Evolutionary conservation across 2,329 filamentous ascomycete species (phyloP).

Genomic region (Thielaviopsis euricoi): DNA sequence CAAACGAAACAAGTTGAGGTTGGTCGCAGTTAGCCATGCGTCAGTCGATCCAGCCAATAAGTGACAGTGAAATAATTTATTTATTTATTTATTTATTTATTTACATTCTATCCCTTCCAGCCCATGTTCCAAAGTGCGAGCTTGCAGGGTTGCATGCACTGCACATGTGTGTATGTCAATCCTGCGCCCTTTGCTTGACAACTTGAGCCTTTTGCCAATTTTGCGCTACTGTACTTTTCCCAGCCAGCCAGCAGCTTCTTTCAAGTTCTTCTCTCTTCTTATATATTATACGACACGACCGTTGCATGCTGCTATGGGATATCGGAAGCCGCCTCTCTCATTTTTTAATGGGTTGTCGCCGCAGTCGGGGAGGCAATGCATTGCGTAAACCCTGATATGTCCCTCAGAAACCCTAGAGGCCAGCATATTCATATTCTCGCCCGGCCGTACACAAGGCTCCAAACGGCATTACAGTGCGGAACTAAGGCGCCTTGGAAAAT

Average conservation of each 20-base stretch:
- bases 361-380: no score
- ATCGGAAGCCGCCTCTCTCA: not conserved
- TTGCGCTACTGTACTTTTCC: not conserved
- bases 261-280: not conserved
- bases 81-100: no score
- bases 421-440: not conserved
- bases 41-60: not conserved
- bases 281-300: no score
- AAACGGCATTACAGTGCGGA: not conserved
- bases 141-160: not conserved
- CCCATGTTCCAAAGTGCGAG: not conserved
- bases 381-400: not conserved
- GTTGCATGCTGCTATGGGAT: no score
- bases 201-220: not conserved
- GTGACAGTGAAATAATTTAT: not conserved
- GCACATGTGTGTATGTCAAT: not conserved
- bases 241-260: not conserved
- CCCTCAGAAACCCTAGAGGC: not conserved
- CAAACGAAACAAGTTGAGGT: no score
- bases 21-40: no score
- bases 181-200: conserved; percentile 10
- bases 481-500: not conserved
- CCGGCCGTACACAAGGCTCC: not conserved
- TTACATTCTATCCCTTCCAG: no score
- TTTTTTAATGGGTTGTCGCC: no score